These are phyloP conservation scores for Ilex paraguariensis DNA, from an alignment of 305 asterid genomes.

Conservation along the genomic window DNA sequence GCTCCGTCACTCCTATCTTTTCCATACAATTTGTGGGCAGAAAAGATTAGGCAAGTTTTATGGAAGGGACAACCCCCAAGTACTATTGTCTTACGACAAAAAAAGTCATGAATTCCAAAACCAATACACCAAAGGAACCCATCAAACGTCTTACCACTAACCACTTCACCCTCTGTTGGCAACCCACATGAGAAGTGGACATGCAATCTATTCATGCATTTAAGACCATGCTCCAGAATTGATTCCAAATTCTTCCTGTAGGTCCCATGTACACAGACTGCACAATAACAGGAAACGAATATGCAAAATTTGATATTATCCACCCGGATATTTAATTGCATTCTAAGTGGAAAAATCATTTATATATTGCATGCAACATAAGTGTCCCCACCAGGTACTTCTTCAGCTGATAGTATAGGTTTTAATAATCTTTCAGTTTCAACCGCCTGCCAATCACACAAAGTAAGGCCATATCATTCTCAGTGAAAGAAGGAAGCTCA, in stretches of 20 bases:
- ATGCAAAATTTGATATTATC: neutral
- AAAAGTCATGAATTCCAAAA: neutral
- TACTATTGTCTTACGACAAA: too few species aligned
- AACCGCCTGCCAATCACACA: conserved; percentile 40
- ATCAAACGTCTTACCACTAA: conserved; percentile 60
- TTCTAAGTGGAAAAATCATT: neutral
- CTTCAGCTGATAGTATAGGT: conserved; percentile 70
- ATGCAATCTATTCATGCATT: conserved; percentile 84
- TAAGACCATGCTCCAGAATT: conserved; percentile 73
- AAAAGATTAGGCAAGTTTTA: too few species aligned
- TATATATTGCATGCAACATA: conserved; percentile 2
- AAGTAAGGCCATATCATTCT: neutral
- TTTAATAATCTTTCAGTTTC: conserved; percentile 80
- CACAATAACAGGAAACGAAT: conserved; percentile 11
- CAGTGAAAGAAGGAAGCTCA: too few species aligned
- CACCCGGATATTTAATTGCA: too few species aligned
- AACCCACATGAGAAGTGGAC: conserved; percentile 91
- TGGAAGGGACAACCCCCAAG: too few species aligned
- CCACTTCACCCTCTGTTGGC: conserved; percentile 79
- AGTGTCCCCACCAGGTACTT: conserved; percentile 52
- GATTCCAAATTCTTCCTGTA: conserved; percentile 71
- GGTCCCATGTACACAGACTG: conserved; percentile 95
- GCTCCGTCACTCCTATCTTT: too few species aligned
- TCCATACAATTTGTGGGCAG: too few species aligned
- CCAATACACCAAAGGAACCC: neutral